Conservation (phyloP, 345 rosid species). For the Anacardium occidentale region DNA sequence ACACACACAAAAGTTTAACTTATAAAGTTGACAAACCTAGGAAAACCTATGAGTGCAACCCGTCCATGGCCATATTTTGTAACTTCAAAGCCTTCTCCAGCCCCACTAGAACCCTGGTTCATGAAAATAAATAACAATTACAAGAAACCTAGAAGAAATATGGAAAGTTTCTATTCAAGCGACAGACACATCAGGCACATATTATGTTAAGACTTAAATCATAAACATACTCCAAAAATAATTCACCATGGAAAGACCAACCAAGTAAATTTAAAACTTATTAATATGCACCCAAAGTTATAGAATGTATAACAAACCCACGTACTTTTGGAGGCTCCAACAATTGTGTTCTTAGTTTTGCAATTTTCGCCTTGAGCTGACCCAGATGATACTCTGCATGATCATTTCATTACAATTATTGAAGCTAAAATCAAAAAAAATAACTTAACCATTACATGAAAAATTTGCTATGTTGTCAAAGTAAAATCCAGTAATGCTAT, state of each 20-base stretch:
- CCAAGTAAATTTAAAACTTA: not conserved
- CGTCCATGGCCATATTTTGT: slow-evolving; percentile 98
- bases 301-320: not conserved
- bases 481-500: not conserved
- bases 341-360: slow-evolving; percentile 92
- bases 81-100: slow-evolving; percentile 98
- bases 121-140: slow-evolving; percentile 9
- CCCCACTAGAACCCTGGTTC: slow-evolving; percentile 91
- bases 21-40: slow-evolving; percentile 55
- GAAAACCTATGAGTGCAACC: slow-evolving; percentile 97
- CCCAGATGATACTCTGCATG: slow-evolving; percentile 94
- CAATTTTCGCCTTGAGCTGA: slow-evolving; percentile 99
- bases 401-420: slow-evolving; percentile 14
- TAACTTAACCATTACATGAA: not conserved
- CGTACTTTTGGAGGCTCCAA: slow-evolving; percentile 95
- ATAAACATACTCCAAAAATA: not conserved
- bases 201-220: not conserved
- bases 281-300: not conserved
- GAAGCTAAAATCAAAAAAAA: not conserved
- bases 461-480: not conserved
- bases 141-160: not conserved
- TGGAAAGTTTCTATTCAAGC: not conserved
- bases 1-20: not conserved
- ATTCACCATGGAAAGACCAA: not conserved
- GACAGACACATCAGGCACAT: not conserved